A percentile compares a stretch with the other conserved stretches of the same genome.
These are phyloP conservation scores for Rhododendron ferrugineum DNA, from an alignment of 148 eudicot genomes.

Conservation along the genomic window DNA sequence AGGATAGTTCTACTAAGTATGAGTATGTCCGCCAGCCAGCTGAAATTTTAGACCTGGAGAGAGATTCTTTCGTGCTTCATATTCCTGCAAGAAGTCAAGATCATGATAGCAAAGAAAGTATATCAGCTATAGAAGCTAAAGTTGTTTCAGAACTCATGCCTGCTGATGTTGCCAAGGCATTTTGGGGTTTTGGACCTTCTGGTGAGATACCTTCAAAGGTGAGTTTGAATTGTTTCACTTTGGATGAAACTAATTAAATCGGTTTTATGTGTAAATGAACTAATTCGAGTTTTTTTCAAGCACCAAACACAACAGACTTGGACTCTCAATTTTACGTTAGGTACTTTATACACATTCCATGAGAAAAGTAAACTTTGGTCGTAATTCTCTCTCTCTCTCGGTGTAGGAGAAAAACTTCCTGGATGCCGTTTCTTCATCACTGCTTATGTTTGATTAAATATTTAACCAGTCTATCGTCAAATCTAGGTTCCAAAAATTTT, in stretches of 20 bases:
- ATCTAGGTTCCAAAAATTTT: neutral
- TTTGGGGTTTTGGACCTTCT: slow-evolving; percentile 29
- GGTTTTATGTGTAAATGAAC: neutral
- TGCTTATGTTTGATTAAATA: neutral
- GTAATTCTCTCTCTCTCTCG: too few relatives aligned
- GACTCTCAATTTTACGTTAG: neutral
- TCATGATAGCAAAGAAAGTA: slow-evolving; percentile 38
- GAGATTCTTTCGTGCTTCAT: slow-evolving; percentile 78
- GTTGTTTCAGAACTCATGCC: slow-evolving; percentile 88
- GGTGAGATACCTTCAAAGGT: slow-evolving; percentile 81
- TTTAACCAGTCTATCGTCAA: neutral
- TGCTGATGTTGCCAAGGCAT: slow-evolving; percentile 85
- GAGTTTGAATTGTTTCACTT: slow-evolving; percentile 16
- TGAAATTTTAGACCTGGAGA: slow-evolving; percentile 60
- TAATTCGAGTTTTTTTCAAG: neutral
- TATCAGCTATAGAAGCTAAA: slow-evolving; percentile 58
- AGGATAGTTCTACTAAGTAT: slow-evolving; percentile 62
- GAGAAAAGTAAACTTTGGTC: neutral
- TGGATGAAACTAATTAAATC: neutral
- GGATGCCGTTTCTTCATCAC: neutral
- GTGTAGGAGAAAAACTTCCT: neutral
- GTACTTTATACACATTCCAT: neutral
- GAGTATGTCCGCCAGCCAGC: slow-evolving; percentile 69
- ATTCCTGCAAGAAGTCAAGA: slow-evolving; percentile 48
- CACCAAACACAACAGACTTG: neutral